These are phyloP conservation scores for Trichophyton schoenleinii DNA, from an alignment of 2,329 filamentous ascomycete species.

Conservation along the genomic window DNA sequence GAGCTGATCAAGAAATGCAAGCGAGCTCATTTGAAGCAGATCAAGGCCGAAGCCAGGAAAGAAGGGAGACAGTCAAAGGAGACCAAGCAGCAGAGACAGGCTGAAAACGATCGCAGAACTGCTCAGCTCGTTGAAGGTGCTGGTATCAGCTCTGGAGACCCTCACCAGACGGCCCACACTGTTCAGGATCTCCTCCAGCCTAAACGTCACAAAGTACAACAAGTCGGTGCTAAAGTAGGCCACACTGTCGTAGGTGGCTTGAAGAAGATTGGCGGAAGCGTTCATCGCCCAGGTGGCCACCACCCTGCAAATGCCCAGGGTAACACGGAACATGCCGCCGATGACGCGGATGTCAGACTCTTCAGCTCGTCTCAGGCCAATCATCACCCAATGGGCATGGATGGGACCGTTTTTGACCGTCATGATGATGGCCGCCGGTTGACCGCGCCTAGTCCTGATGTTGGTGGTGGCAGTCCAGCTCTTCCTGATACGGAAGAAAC, in stretches of 20 bases:
- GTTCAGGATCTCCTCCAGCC: constrained; percentile 17
- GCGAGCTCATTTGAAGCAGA: constrained; percentile 61
- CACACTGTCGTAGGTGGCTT: constrained; percentile 34
- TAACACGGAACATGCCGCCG: not conserved
- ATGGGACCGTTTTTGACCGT: constrained; percentile 16
- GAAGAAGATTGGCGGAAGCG: constrained; percentile 28
- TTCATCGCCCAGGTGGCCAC: constrained; percentile 12
- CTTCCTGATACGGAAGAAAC: not conserved
- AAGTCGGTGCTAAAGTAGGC: constrained; percentile 37
- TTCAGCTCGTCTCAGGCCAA: not conserved
- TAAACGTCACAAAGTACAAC: constrained; percentile 34
- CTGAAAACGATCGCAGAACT: constrained; percentile 39
- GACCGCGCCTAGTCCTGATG: constrained; percentile 20
- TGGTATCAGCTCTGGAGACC: constrained; percentile 45
- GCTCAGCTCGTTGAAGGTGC: constrained; percentile 35
- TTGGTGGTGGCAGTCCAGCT: constrained; percentile 10
- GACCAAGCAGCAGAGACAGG: constrained; percentile 34
- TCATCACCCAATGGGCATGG: constrained; percentile 1
- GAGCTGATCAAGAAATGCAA: constrained; percentile 69
- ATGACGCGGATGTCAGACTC: not conserved
- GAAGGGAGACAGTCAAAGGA: constrained; percentile 35
- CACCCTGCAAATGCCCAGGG: constrained; percentile 7
- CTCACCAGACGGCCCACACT: constrained; percentile 42
- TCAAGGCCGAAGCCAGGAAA: constrained; percentile 51
- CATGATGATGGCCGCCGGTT: constrained; percentile 26